These are phyloP conservation scores for Breviolum minutum DNA, from an alignment of 73 alveolate species.

Conservation along the genomic window DNA sequence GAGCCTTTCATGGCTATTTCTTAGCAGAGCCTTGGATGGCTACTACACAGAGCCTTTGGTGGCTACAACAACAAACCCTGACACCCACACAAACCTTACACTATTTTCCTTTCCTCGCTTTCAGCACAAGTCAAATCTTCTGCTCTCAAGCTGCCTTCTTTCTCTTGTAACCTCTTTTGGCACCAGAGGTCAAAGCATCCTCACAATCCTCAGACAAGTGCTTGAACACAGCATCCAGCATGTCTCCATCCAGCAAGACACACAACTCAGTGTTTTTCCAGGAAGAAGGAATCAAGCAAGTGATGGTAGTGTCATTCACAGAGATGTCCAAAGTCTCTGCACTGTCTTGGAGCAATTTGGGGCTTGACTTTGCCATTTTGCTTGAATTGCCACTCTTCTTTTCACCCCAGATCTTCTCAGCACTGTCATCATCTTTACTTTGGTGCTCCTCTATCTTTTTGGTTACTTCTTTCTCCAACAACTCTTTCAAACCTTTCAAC, in stretches of 20 bases:
- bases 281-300: background rate
- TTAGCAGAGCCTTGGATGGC: background rate
- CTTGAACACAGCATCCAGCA: background rate
- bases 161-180: background rate
- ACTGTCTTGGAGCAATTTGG: background rate
- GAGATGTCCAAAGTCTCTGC: background rate
- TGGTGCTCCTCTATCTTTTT: too few relatives aligned
- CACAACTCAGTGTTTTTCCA: slow-evolving; percentile 3
- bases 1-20: background rate
- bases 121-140: background rate
- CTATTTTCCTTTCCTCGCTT: background rate
- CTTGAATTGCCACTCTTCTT: background rate
- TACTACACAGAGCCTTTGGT: background rate
- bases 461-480: background rate
- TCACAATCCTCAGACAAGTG: slow-evolving; percentile 13
- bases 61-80: background rate
- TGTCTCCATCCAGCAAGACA: background rate
- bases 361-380: background rate
- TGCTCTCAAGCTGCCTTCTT: background rate
- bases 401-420: background rate
- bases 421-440: background rate
- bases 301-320: background rate
- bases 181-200: background rate
- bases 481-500: slow-evolving; percentile 10
- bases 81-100: background rate